These are phyloP conservation scores for Coemansia sp. DNA, from an alignment of 192 early-diverging fungal species.

Conservation along the genomic window DNA sequence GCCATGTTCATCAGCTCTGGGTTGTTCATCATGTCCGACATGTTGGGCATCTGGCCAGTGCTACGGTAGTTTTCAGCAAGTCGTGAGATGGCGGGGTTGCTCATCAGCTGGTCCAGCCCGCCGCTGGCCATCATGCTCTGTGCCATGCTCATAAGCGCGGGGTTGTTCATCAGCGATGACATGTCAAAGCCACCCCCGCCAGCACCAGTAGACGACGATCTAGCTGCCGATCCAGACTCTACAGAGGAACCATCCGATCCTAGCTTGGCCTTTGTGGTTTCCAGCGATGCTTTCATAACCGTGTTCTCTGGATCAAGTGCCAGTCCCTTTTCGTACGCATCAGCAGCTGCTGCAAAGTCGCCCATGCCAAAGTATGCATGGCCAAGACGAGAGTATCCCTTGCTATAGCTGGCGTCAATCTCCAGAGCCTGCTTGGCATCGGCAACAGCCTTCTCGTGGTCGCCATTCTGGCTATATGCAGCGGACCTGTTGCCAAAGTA, in stretches of 20 bases:
- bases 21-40: slow-evolving; percentile 52
- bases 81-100: slow-evolving; percentile 84
- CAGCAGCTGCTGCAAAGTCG: slow-evolving; percentile 79
- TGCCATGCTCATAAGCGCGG: slow-evolving; percentile 94
- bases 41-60: slow-evolving; percentile 48
- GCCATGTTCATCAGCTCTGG: slow-evolving; percentile 50
- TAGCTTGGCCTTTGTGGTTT: slow-evolving; percentile 65
- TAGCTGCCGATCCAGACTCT: slow-evolving; percentile 20
- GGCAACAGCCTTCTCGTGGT: slow-evolving; percentile 82
- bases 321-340: slow-evolving; percentile 90
- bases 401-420: slow-evolving; percentile 86
- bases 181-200: slow-evolving; percentile 78
- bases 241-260: slow-evolving; percentile 2
- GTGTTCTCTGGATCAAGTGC: slow-evolving; percentile 79
- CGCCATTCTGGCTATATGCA: slow-evolving; percentile 85
- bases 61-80: slow-evolving; percentile 62
- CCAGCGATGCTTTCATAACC: slow-evolving; percentile 75
- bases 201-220: slow-evolving; percentile 49
- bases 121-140: slow-evolving; percentile 87
- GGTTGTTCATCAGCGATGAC: slow-evolving; percentile 86
- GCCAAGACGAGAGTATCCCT: slow-evolving; percentile 90
- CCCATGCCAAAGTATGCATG: slow-evolving; percentile 91
- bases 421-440: slow-evolving; percentile 85
- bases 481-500: slow-evolving; percentile 98
- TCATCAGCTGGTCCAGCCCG: slow-evolving; percentile 81